Percentiles rank a stretch among this genome's conserved stretches.
Evolutionary conservation across 176 grass and related monocot genomes (phyloP).

Genomic region (Aegilops sharonensis): DNA sequence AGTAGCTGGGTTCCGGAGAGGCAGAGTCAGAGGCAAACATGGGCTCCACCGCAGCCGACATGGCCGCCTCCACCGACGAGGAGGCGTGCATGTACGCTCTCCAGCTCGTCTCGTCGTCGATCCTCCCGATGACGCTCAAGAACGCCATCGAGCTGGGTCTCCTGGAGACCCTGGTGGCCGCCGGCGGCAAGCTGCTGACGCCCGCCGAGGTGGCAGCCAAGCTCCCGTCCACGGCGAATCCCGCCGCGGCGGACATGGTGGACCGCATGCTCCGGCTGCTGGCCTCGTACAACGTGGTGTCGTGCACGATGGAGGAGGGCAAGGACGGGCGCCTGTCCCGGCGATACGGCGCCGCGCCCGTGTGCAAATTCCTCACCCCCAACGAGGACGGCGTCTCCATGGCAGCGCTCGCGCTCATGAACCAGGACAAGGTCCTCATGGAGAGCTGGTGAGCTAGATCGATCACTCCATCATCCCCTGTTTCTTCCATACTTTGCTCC

Average conservation of each 20-base stretch:
- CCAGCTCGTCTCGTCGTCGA: constrained; percentile 71
- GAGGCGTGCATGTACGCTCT: constrained; percentile 86
- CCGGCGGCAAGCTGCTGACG: constrained; percentile 33
- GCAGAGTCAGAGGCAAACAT: constrained; percentile 18
- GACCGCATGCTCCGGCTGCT: constrained; percentile 90
- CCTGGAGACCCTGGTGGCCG: constrained; percentile 55
- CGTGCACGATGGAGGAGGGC: constrained; percentile 45
- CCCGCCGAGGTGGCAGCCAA: constrained; percentile 54
- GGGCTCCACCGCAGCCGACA: constrained; percentile 46
- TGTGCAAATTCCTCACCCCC: constrained; percentile 83
- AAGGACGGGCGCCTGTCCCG: constrained; percentile 46
- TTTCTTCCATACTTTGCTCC: not conserved
- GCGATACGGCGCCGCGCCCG: constrained; percentile 46
- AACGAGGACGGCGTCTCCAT: constrained; percentile 93
- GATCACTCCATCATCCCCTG: not conserved
- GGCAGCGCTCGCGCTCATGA: constrained; percentile 81
- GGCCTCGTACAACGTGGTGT: constrained; percentile 62
- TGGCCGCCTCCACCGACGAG: constrained; percentile 58
- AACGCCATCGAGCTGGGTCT: constrained; percentile 84
- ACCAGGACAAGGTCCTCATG: constrained; percentile 97
- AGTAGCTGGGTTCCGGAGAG: not conserved
- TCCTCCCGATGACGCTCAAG: constrained; percentile 98
- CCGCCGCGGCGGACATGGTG: constrained; percentile 65
- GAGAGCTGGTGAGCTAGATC: constrained; percentile 76
- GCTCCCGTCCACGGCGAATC: constrained; percentile 44